Base-by-base conservation (phyloP, 495 filamentous ascomycete species). In the Lophiotrema nucula region DNA sequence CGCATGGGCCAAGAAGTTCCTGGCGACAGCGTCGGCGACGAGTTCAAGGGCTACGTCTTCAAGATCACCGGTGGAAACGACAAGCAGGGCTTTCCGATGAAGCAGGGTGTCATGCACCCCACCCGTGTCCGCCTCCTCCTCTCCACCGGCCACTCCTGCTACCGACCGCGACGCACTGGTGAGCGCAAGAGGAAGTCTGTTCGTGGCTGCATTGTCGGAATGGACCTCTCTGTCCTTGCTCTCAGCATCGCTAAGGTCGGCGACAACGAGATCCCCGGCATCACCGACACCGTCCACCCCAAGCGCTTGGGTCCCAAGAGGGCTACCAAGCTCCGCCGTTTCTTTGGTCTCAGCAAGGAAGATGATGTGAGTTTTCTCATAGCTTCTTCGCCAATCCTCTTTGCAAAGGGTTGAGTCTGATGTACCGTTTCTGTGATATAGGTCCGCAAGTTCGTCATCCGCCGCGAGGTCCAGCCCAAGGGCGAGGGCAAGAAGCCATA, bases 61-160 rank as follows among this genome's bases (percentile, higher is more conserved):
- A 88, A 86, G 74, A 97, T 98, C 79, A 98, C 93, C 70, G 93
- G 93, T 74, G 93, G 95, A 76, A 98, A 98, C 87, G 93, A 98
- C 88, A 98, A 98, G 88, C 93, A 98, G 81, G 93, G 93, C 80
- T 98, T 98, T 83, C 93, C 93, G 61, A 98, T 98, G 93, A 97
- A 97, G 88, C 93, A 98, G 85, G 93, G 93, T 79, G 90, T 93
- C 70, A 88, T 98, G 85, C 90, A 95, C 71, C 93, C 93, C 61
- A 96, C 89, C 75, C 91, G 93, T 88, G 95, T 97, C 77, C 86
- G 88, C 67, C 88, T 98, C 60, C 84, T 98, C 66, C 87, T 98
- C 73, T 76, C 85, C 76, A 89, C 90, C 31, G 93, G 95, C 72
- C 88, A 92, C 80, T 88, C 88, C 72, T 98, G 93, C 86, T 98